Conservation (phyloP, 1,139 yeast genomes). For the Blastobotrys capitulatus region DNA sequence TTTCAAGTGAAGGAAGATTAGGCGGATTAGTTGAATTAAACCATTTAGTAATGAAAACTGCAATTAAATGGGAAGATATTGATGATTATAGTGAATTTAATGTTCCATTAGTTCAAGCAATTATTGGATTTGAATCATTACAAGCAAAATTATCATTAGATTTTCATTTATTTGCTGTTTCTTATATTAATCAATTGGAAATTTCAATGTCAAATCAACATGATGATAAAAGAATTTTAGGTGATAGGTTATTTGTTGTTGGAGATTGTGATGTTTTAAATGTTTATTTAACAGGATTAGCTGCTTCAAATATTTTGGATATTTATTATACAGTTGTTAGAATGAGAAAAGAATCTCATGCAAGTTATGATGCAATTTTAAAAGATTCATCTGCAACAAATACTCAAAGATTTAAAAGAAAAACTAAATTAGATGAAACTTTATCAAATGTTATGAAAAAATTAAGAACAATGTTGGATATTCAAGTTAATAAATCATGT, state of each 20-base stretch:
- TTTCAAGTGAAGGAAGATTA: slow-evolving; percentile 68
- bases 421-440: slow-evolving; percentile 11
- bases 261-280: slow-evolving; percentile 52
- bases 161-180: slow-evolving; percentile 74
- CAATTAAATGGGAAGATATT: slow-evolving; percentile 60
- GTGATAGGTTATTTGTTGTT: slow-evolving; percentile 58
- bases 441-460: slow-evolving; percentile 20
- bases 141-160: slow-evolving; percentile 68
- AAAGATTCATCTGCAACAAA: slow-evolving; percentile 43
- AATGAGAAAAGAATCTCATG: slow-evolving; percentile 65
- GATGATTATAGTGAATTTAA: slow-evolving; percentile 30
- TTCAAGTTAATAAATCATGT: slow-evolving; percentile 49
- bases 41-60: slow-evolving; percentile 54
- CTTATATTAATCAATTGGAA: slow-evolving; percentile 45
- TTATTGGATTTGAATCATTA: slow-evolving; percentile 51
- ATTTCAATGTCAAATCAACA: slow-evolving; percentile 65
- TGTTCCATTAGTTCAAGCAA: slow-evolving; percentile 64
- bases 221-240: slow-evolving; percentile 34
- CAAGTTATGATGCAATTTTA: slow-evolving; percentile 69
- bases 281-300: slow-evolving; percentile 70
- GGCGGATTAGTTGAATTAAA: slow-evolving; percentile 59
- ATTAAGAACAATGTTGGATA: slow-evolving; percentile 54
- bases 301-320: slow-evolving; percentile 78
- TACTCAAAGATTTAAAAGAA: slow-evolving; percentile 8
- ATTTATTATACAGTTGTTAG: slow-evolving; percentile 66